Conservation (phyloP, 345 rosid genomes). For the Lepidium sativum region DNA sequence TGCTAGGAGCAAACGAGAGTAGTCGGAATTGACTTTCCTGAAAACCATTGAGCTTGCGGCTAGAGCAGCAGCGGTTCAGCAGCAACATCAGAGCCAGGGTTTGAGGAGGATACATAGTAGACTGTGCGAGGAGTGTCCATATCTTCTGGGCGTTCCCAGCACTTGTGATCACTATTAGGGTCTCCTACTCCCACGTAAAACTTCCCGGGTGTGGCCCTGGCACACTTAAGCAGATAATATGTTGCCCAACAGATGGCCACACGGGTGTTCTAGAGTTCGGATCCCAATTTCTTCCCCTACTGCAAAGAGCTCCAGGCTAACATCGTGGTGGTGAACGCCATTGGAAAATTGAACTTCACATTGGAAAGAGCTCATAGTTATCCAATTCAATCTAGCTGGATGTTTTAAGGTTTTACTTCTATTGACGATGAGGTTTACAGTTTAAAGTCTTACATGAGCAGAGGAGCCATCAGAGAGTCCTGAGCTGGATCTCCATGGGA, state of each 20-base stretch:
- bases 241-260: conserved; percentile 87
- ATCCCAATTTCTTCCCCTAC: conserved; percentile 67
- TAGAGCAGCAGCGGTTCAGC: conserved; percentile 77
- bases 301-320: conserved; percentile 84
- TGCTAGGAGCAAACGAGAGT: conserved; percentile 43
- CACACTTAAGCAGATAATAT: conserved; percentile 79
- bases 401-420: background rate
- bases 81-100: conserved; percentile 91
- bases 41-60: conserved; percentile 83
- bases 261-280: conserved; percentile 48
- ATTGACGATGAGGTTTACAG: background rate
- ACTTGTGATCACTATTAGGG: conserved; percentile 77
- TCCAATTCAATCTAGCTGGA: background rate
- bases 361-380: conserved; percentile 20
- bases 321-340: conserved; percentile 96
- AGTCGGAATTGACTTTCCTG: conserved; percentile 44
- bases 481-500: too few relatives aligned
- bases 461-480: too few relatives aligned
- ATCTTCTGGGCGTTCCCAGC: conserved; percentile 97
- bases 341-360: conserved; percentile 86
- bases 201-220: conserved; percentile 61
- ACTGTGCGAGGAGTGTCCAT: conserved; percentile 78
- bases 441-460: too few relatives aligned
- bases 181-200: conserved; percentile 95
- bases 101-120: conserved; percentile 58